Evolutionary conservation across 331 rosid genomes (phyloP).

Genomic region (Malus hybrid): DNA sequence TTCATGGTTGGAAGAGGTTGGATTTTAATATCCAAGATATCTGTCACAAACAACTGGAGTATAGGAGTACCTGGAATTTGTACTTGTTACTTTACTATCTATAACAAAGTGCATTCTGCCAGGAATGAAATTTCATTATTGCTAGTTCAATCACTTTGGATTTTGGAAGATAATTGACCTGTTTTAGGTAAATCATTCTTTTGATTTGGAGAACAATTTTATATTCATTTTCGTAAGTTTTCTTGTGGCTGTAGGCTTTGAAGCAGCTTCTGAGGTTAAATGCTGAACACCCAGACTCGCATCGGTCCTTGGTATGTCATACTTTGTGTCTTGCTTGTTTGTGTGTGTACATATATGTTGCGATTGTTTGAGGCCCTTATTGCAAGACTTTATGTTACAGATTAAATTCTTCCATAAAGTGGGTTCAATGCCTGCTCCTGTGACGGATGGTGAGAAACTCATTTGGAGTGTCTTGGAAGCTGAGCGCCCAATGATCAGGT

Average conservation of each 20-base stretch:
- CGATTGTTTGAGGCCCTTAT: slow-evolving; percentile 17
- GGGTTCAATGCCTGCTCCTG: slow-evolving; percentile 57
- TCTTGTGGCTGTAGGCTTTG: slow-evolving; percentile 54
- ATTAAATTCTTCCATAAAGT: slow-evolving; percentile 79
- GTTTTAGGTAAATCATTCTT: background rate
- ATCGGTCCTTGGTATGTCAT: slow-evolving; percentile 73
- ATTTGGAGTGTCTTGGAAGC: slow-evolving; percentile 87
- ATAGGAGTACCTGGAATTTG: background rate
- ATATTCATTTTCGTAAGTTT: background rate
- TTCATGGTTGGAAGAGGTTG: background rate
- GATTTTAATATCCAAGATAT: background rate
- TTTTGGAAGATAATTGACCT: background rate
- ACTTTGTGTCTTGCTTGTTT: background rate
- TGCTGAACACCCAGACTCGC: slow-evolving; percentile 89
- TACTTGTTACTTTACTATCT: background rate
- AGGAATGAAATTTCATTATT: background rate
- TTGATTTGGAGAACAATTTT: background rate
- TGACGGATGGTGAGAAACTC: slow-evolving; percentile 68
- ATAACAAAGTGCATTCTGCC: background rate
- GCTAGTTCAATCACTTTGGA: no score
- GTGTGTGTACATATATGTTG: background rate
- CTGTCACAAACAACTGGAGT: background rate
- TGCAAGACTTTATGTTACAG: slow-evolving; percentile 35
- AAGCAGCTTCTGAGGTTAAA: slow-evolving; percentile 86
- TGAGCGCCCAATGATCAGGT: slow-evolving; percentile 86